These are phyloP conservation scores for Pseudozyma tsukubaensis DNA, from an alignment of 1,284 basidiomycete species.

Conservation along the genomic window DNA sequence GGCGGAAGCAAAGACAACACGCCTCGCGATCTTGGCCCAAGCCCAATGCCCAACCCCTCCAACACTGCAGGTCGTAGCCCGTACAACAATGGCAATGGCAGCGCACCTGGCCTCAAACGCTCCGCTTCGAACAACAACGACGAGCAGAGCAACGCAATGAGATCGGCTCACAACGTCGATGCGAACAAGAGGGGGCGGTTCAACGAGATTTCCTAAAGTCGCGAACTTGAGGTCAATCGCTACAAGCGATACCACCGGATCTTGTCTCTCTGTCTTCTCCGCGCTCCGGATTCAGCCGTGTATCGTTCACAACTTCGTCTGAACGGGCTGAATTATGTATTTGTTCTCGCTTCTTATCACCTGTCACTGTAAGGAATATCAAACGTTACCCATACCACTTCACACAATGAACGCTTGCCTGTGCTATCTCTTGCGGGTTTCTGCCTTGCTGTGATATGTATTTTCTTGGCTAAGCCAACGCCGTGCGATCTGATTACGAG, in stretches of 20 bases:
- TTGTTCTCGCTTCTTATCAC: no score
- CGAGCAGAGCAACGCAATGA: neutral
- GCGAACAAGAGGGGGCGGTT: constrained; percentile 1
- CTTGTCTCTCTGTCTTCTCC: neutral
- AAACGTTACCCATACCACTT: no score
- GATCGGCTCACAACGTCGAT: neutral
- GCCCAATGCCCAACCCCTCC: neutral
- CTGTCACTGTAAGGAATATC: no score
- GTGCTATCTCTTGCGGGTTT: no score
- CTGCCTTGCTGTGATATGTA: neutral
- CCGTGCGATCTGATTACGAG: no score
- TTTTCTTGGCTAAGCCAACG: no score
- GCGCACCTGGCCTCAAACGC: neutral
- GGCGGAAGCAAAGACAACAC: neutral
- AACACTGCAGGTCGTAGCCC: neutral
- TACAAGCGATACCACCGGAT: neutral
- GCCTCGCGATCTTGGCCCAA: neutral
- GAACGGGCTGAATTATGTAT: no score
- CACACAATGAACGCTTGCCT: no score
- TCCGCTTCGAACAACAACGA: neutral
- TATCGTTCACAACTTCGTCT: no score
- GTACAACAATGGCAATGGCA: neutral
- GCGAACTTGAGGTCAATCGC: neutral
- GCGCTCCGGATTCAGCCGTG: neutral
- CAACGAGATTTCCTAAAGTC: constrained; percentile 1